Evolutionary conservation across 169 alveolate species (phyloP).

Genomic region (Eimeria falciformis): DNA sequence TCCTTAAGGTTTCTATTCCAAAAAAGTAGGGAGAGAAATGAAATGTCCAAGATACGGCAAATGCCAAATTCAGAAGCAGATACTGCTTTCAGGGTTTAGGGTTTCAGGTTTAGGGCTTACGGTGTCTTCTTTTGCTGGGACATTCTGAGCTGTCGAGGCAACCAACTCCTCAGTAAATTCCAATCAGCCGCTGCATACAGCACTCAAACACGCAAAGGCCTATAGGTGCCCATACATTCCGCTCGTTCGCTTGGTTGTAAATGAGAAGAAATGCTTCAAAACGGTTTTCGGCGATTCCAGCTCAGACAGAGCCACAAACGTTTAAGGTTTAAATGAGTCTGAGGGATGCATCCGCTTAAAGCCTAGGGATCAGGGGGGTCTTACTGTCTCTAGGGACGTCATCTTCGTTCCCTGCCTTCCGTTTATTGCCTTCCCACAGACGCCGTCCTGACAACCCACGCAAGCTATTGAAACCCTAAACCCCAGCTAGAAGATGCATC

Average conservation of each 20-base stretch:
- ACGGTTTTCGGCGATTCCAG: too few relatives aligned
- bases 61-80: not conserved
- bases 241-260: not conserved
- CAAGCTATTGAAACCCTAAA: not conserved
- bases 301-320: too few relatives aligned
- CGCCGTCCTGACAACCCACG: conserved; percentile 37
- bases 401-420: conserved; percentile 52
- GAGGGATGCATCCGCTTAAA: conserved; percentile 11
- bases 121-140: conserved; percentile 38
- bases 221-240: too few relatives aligned
- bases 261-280: not conserved
- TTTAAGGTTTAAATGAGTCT: not conserved
- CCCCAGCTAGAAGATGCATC: too few relatives aligned
- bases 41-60: not conserved
- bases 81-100: conserved; percentile 16
- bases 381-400: conserved; percentile 65
- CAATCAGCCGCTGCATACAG: conserved; percentile 64
- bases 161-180: conserved; percentile 58
- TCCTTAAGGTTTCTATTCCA: too few relatives aligned
- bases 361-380: conserved; percentile 31
- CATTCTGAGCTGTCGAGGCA: conserved; percentile 53
- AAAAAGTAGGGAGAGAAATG: too few relatives aligned
- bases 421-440: conserved; percentile 57
- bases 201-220: not conserved
- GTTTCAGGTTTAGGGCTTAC: not conserved